Base-by-base conservation (phyloP, 1,284 basidiomycete genomes). In the Ustilago crameri region DNA sequence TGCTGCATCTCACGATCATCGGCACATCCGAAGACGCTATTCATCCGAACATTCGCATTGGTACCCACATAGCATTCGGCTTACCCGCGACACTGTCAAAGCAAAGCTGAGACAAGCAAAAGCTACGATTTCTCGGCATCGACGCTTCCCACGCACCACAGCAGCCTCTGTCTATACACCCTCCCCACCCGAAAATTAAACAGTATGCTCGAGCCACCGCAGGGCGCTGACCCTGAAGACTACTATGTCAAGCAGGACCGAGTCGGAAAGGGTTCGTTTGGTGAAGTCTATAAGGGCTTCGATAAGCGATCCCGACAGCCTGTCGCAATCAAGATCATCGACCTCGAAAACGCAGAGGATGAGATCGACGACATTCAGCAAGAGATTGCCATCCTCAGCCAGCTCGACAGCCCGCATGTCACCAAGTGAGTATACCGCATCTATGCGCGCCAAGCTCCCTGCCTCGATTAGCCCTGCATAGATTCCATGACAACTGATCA, bases 321-420 rank as follows among this genome's bases (percentile, higher is more conserved):
- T 18, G 82, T 83, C 9, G 82, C 81, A 14, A 96, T 97, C 87
- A 97, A 98, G 89, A 95, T 98, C 75, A 98, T 98, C 84, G 94
- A 98, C 86, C 88, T 99, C 35, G 95, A 99, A 85, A 93, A 92
- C 80, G 95, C 95, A 51, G 95, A 98, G 84, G 96, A 99, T 82
- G 96, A 99, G 86, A 97, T 98, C 83, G 95, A 97, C 84, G 95
- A 98, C 85, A 98, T 99, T 62, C 95, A 98, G 80, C 93, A 96
- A 84, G 96, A 99, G 85, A 98, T 98, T 67, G 92, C 95, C 84
- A 98, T 98, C 71, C 88, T 99, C 20, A 94, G 93, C n/a, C 95
- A 98, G 84, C 85, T 98, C 71, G 95, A 98, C 85, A 96, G 93
- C 46, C 90, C 92, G 37, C 91, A 92, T 85, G 95, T 98, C 62